These are phyloP conservation scores for Candida sp. DNA, from an alignment of 1,139 yeast genomes.

Conservation along the genomic window DNA sequence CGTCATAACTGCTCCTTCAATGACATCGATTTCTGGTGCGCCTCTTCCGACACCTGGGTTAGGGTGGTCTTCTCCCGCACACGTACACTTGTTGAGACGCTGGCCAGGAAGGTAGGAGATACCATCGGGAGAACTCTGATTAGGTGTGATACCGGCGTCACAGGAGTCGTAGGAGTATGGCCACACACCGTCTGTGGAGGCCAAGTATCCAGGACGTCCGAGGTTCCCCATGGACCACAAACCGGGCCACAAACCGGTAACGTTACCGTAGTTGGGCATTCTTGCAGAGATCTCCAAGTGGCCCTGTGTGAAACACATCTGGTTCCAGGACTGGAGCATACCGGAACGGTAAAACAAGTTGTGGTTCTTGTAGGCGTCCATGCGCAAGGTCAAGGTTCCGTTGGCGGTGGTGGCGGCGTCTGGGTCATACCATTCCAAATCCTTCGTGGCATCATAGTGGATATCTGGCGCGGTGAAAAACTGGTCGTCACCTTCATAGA, in stretches of 20 bases:
- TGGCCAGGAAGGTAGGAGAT: slow-evolving; percentile 81
- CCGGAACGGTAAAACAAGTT: slow-evolving; percentile 79
- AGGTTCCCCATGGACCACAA: slow-evolving; percentile 87
- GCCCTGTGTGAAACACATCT: slow-evolving; percentile 82
- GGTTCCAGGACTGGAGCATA: slow-evolving; percentile 87
- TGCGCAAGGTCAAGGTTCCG: slow-evolving; percentile 65
- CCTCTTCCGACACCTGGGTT: slow-evolving; percentile 82
- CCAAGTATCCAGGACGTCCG: slow-evolving; percentile 82
- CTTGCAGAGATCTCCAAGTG: slow-evolving; percentile 68
- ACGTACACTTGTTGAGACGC: slow-evolving; percentile 67
- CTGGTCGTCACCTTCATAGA: slow-evolving; percentile 84
- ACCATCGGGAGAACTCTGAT: slow-evolving; percentile 84
- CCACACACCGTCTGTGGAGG: slow-evolving; percentile 87
- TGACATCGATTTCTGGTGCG: slow-evolving; percentile 86
- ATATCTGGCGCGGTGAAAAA: slow-evolving; percentile 80
- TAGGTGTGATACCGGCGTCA: slow-evolving; percentile 89
- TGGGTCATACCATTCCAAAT: slow-evolving; percentile 90
- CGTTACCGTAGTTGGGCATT: slow-evolving; percentile 71
- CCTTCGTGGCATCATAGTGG: slow-evolving; percentile 80
- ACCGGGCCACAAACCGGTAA: slow-evolving; percentile 89
- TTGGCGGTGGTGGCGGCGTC: slow-evolving; percentile 74
- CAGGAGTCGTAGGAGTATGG: slow-evolving; percentile 84
- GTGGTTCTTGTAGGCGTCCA: slow-evolving; percentile 80
- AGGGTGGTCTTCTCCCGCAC: slow-evolving; percentile 80
- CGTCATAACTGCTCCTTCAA: slow-evolving; percentile 84